Percentiles rank a stretch among this genome's conserved stretches.
These are phyloP conservation scores for Chenopodium formosanum DNA, from an alignment of 148 eudicot species.

Conservation along the genomic window DNA sequence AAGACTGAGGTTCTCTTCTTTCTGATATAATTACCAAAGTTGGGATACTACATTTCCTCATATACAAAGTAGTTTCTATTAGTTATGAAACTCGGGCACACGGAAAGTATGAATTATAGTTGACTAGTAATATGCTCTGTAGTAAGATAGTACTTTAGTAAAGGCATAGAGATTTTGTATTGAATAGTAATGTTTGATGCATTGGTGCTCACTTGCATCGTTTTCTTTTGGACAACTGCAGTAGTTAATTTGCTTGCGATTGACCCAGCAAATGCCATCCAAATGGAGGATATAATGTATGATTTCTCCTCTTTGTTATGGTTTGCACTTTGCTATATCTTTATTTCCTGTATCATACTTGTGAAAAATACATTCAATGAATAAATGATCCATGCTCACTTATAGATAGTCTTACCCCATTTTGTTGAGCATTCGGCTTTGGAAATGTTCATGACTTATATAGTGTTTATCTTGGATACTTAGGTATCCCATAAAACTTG, in stretches of 20 bases:
- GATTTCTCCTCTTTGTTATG: constrained; percentile 14
- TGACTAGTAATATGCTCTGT: too few relatives aligned
- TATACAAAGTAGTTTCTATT: too few relatives aligned
- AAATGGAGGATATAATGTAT: constrained; percentile 39
- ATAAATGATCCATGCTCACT: neutral
- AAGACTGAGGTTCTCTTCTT: too few relatives aligned
- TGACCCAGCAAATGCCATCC: constrained; percentile 49
- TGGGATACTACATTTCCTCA: neutral
- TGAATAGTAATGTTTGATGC: neutral
- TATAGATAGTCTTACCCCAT: neutral
- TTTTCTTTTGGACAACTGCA: constrained; percentile 26
- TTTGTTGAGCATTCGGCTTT: neutral
- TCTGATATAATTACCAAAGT: neutral
- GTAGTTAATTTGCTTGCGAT: constrained; percentile 50
- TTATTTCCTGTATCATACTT: neutral
- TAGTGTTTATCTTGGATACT: neutral
- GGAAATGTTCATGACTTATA: neutral
- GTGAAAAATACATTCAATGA: neutral
- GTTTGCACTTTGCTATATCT: neutral
- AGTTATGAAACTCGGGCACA: too few relatives aligned
- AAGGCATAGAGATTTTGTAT: too few relatives aligned
- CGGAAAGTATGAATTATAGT: too few relatives aligned
- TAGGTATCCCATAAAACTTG: too few relatives aligned
- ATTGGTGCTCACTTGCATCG: neutral
- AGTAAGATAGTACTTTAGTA: too few relatives aligned